Percentiles rank a stretch among this genome's conserved stretches.
phyloP scores from a whole-genome alignment of 305 asterid species.

The Fraxinus angustifolia region DNA sequence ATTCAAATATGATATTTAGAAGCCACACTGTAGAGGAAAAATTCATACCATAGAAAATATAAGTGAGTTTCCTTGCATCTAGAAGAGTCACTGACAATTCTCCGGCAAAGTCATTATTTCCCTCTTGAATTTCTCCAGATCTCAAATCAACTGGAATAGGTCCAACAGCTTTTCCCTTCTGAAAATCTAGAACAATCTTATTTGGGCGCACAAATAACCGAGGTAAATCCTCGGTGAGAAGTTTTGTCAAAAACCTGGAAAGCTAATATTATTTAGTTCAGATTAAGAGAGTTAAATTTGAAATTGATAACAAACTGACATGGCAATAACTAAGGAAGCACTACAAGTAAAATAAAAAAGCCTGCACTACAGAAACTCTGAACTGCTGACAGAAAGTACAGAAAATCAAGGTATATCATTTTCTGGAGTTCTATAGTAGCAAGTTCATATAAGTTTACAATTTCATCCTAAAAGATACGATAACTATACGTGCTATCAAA shows the following conservation, averaged over 20 bases:
- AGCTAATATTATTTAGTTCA: slow-evolving; percentile 18
- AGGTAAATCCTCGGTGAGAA: slow-evolving; percentile 92
- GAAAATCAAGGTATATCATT: neutral
- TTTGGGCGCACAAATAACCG: slow-evolving; percentile 93
- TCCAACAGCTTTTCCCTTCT: slow-evolving; percentile 79
- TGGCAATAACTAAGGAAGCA: neutral
- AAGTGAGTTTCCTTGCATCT: slow-evolving; percentile 83
- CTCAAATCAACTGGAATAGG: slow-evolving; percentile 50
- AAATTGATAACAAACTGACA: neutral
- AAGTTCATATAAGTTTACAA: neutral
- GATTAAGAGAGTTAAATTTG: neutral
- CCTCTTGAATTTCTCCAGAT: slow-evolving; percentile 77
- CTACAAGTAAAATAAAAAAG: neutral
- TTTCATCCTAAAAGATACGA: neutral
- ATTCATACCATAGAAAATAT: slow-evolving; percentile 71
- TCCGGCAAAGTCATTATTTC: slow-evolving; percentile 79
- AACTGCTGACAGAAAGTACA: neutral
- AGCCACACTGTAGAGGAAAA: neutral
- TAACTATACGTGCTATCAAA: neutral
- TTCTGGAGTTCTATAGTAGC: neutral
- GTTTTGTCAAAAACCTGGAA: slow-evolving; percentile 82
- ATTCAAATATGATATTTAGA: neutral
- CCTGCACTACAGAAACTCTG: neutral
- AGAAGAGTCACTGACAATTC: slow-evolving; percentile 89
- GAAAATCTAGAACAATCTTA: slow-evolving; percentile 87